These are phyloP conservation scores for Monilinia aucupariae DNA, from an alignment of 2,329 filamentous ascomycete genomes.

Conservation along the genomic window DNA sequence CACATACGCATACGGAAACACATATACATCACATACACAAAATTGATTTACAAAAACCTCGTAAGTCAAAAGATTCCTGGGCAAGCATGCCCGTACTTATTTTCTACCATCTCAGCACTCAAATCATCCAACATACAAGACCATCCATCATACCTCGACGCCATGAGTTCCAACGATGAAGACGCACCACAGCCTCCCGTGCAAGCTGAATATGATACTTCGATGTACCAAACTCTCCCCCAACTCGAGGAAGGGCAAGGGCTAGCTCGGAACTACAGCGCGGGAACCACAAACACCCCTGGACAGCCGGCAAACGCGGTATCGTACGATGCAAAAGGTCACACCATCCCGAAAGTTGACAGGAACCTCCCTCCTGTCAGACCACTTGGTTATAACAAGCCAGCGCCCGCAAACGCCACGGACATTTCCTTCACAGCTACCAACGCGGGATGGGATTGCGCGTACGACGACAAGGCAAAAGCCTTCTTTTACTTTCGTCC, in stretches of 20 bases:
- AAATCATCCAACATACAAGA: not conserved
- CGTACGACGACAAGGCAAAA: too few species aligned
- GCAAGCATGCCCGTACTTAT: not conserved
- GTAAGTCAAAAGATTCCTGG: not conserved
- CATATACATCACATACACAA: too few species aligned
- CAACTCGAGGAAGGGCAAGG: not conserved
- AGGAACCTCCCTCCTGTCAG: too few species aligned
- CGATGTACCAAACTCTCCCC: not conserved
- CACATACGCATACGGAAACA: not conserved
- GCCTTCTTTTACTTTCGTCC: too few species aligned
- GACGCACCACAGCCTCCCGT: not conserved
- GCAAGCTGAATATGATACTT: accelerated
- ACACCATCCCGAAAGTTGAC: too few species aligned
- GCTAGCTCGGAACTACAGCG: not conserved
- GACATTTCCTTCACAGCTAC: too few species aligned
- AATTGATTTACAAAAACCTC: not conserved
- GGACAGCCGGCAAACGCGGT: accelerated
- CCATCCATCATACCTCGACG: not conserved
- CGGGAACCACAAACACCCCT: not conserved
- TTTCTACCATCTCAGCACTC: not conserved
- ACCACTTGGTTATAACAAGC: too few species aligned
- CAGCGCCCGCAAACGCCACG: too few species aligned
- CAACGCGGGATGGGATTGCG: too few species aligned
- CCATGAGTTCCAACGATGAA: not conserved
- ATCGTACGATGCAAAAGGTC: too few species aligned